These are phyloP conservation scores for Thalassiosira hispida DNA, from an alignment of 352 stramenopile genomes.

Conservation along the genomic window DNA sequence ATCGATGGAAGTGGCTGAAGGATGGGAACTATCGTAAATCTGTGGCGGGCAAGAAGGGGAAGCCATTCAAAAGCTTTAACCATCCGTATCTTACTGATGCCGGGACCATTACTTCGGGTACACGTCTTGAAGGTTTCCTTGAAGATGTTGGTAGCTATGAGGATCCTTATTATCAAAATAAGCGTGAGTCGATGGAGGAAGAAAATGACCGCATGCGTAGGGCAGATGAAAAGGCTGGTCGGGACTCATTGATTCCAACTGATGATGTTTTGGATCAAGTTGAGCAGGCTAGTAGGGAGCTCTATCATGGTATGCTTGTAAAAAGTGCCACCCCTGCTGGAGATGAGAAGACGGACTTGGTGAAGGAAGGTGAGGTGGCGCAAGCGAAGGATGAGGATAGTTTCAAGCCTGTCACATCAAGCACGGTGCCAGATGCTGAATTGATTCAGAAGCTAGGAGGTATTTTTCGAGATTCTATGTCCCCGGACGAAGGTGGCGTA, in stretches of 20 bases:
- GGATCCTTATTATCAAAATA: slow-evolving; percentile 78
- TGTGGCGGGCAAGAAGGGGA: slow-evolving; percentile 13
- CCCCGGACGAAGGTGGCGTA: slow-evolving; percentile 42
- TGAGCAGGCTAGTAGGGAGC: slow-evolving; percentile 63
- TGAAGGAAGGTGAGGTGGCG: slow-evolving; percentile 2
- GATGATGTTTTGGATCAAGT: slow-evolving; percentile 72
- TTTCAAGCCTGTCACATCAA: slow-evolving; percentile 63
- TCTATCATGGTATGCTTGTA: slow-evolving; percentile 75
- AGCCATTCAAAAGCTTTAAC: slow-evolving; percentile 1
- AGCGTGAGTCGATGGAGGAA: slow-evolving; percentile 50
- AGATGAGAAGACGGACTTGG: slow-evolving; percentile 6
- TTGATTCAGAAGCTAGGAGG: slow-evolving; percentile 50
- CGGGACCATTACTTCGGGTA: slow-evolving; percentile 90
- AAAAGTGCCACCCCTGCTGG: slow-evolving; percentile 26
- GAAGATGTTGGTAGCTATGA: slow-evolving; percentile 77
- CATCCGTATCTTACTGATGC: slow-evolving; percentile 91
- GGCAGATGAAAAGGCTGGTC: slow-evolving; percentile 49
- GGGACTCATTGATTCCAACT: slow-evolving; percentile 60
- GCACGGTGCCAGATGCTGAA: slow-evolving; percentile 15
- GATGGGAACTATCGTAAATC: slow-evolving; percentile 68
- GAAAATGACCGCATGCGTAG: slow-evolving; percentile 64
- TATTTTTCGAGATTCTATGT: slow-evolving; percentile 48
- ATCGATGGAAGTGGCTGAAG: slow-evolving; percentile 87
- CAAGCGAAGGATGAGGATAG: slow-evolving; percentile 13
- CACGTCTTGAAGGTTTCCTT: slow-evolving; percentile 91